phyloP scores from a whole-genome alignment of 192 early-diverging fungal genomes.

The Mortierella antarctica region DNA sequence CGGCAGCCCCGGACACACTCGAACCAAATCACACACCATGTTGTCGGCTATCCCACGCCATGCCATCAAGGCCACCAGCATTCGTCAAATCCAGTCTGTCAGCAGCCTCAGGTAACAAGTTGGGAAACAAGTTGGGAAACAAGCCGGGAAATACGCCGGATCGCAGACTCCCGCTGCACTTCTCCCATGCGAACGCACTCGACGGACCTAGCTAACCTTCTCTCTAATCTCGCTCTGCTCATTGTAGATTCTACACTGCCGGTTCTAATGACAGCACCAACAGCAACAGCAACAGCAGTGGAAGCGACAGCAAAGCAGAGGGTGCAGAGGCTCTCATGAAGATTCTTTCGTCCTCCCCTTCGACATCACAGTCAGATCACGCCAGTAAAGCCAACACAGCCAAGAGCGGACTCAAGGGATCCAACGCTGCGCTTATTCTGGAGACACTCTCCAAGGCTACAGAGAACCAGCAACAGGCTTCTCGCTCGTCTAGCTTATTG shows the following conservation, averaged over 20 bases:
- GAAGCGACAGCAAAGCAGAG: constrained; percentile 11
- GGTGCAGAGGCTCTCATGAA: constrained; percentile 30
- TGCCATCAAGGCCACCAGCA: constrained; percentile 19
- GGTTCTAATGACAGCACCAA: constrained; percentile 16
- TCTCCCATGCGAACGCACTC: background rate
- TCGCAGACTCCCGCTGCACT: too few species aligned
- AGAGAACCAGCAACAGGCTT: constrained; percentile 29
- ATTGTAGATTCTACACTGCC: constrained; percentile 25
- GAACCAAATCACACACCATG: constrained; percentile 10
- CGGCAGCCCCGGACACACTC: background rate
- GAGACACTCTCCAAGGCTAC: constrained; percentile 40
- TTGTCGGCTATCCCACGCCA: constrained; percentile 43
- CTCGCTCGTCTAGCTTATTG: constrained; percentile 13
- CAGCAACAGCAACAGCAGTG: constrained; percentile 2
- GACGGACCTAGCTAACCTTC: background rate
- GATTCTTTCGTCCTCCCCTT: constrained; percentile 26
- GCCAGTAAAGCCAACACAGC: constrained; percentile 2
- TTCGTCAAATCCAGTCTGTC: constrained; percentile 14
- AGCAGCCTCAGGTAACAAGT: constrained; percentile 28
- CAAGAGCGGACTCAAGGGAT: constrained; percentile 10
- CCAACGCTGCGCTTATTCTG: constrained; percentile 30
- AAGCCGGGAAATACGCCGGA: too few species aligned
- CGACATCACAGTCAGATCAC: background rate
- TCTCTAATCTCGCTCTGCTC: background rate
- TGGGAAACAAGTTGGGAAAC: too few species aligned